phyloP scores from a whole-genome alignment of 257 asterid species.

The Ilex aquifolium region DNA sequence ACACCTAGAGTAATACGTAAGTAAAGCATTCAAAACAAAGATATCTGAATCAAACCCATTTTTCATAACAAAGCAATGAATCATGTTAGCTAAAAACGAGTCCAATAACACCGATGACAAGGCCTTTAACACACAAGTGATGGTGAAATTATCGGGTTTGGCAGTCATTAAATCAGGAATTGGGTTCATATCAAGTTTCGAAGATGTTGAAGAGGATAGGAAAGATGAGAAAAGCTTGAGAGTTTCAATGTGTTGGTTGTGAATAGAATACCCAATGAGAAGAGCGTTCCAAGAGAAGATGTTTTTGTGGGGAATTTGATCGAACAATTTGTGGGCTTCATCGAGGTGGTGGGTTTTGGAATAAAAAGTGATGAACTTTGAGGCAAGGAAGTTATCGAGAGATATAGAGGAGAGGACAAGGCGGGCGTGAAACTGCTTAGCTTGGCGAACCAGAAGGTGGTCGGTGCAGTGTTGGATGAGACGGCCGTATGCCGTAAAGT shows the following conservation, averaged over 20 bases:
- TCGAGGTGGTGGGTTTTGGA: constrained; percentile 32
- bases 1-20: constrained; percentile 61
- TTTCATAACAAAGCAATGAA: constrained; percentile 59
- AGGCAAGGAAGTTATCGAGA: constrained; percentile 72
- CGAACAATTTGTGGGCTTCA: constrained; percentile 69
- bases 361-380: constrained; percentile 62
- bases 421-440: constrained; percentile 64
- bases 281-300: constrained; percentile 76
- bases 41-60: constrained; percentile 55
- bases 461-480: constrained; percentile 65
- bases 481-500: constrained; percentile 47
- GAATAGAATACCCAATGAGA: constrained; percentile 52
- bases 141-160: constrained; percentile 54
- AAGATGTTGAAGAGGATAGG: constrained; percentile 9
- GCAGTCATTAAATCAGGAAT: constrained; percentile 21
- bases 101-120: constrained; percentile 44
- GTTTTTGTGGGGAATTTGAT: constrained; percentile 57
- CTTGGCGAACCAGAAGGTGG: constrained; percentile 55
- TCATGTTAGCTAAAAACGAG: constrained; percentile 22
- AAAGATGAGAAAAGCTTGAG: constrained; percentile 33
- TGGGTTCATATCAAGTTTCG: constrained; percentile 3
- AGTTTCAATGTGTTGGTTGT: constrained; percentile 37
- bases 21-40: constrained; percentile 68
- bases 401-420: constrained; percentile 41
- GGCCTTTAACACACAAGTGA: constrained; percentile 73